A percentile compares a stretch with the other conserved stretches of the same genome.
These are phyloP conservation scores for Mycena epipterygia DNA, from an alignment of 768 basidiomycete genomes.

Conservation along the genomic window DNA sequence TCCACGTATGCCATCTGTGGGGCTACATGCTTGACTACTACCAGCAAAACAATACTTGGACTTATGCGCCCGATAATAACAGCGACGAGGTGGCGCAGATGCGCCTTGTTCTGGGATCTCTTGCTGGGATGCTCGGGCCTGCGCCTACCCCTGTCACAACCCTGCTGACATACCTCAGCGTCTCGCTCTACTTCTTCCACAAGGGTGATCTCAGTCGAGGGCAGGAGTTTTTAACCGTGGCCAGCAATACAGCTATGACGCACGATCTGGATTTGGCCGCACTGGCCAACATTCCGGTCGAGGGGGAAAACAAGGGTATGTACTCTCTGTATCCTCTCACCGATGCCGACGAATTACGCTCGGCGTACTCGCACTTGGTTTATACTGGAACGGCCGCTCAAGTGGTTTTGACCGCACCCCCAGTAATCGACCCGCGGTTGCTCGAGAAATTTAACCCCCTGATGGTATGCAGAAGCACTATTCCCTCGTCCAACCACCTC, in stretches of 20 bases:
- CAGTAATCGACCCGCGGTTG: slow-evolving; percentile 22
- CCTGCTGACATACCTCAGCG: slow-evolving; percentile 10
- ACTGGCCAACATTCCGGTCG: slow-evolving; percentile 5
- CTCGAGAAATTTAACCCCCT: slow-evolving; percentile 25
- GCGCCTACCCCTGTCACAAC: slow-evolving; percentile 21
- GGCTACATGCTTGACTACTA: slow-evolving; percentile 32
- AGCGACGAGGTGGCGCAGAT: slow-evolving; percentile 33
- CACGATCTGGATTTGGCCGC: slow-evolving; percentile 32
- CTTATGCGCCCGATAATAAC: slow-evolving; percentile 17
- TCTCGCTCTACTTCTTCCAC: slow-evolving; percentile 35
- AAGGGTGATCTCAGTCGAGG: slow-evolving; percentile 26
- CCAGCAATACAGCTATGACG: slow-evolving; percentile 13
- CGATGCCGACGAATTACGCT: slow-evolving; percentile 25
- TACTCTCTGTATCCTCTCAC: slow-evolving; percentile 28
- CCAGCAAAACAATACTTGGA: slow-evolving; percentile 21
- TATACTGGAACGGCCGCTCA: slow-evolving; percentile 15
- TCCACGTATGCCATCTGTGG: slow-evolving; percentile 35
- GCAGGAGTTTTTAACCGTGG: slow-evolving; percentile 24
- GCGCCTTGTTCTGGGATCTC: slow-evolving; percentile 31
- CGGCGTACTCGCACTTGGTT: slow-evolving; percentile 27
- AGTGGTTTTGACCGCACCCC: slow-evolving; percentile 19
- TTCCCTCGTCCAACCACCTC: too few species aligned
- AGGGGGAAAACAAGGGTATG: neutral
- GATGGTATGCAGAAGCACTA: slow-evolving; percentile 12
- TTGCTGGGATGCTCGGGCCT: slow-evolving; percentile 28